Evolutionary conservation across 129 eudicot genomes (phyloP), one percentile per base, ranked within the genome.

Genomic region (Tagetes erecta): DNA sequence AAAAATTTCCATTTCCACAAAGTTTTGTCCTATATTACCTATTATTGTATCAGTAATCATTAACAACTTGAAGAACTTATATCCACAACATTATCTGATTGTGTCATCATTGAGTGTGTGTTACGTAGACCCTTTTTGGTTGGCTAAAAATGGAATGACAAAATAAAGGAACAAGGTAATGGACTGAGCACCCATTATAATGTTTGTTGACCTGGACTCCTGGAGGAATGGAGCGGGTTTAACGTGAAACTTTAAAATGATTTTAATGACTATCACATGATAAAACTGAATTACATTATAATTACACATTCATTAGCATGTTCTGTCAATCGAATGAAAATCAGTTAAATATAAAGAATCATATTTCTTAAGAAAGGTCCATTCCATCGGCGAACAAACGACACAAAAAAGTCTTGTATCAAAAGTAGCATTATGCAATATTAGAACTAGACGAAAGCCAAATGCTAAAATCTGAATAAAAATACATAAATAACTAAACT

Each of bases 41-140:
- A 58, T 3, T 3, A 33, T 58, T 58, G 65, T 58, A 58, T 34
- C 39, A 3, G 64, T 58, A 58, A 58, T 3, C 64, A 58, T 58
- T 33, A 58, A 58, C 64, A 33, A 58, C 8, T 3, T 2, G 13
- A 58, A 31, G 37, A 27, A 57, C 36, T 57, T 57, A 57, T 8
- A 57, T 57, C 64, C 13, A 8, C 64, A 57, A 31, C 38, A 57
- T 57, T 31, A 57, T 57, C 12, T 2, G 6, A 34, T 58, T 13
- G 9, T 58, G 64, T 31, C 64, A 58, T 33, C 64, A 58, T 56
- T 56, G 63, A 56, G 63, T 31, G 63, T 56, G 13, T 55, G 9
- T 55, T 27, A 6, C 1, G 60, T 27, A 44, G 6, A 10, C 8
- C 2, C 49, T 44, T 5, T 53, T 14, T 53, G 10, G 6, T 53